phyloP scores from a whole-genome alignment of 352 stramenopile species.

The Sclerospora graminicola region DNA sequence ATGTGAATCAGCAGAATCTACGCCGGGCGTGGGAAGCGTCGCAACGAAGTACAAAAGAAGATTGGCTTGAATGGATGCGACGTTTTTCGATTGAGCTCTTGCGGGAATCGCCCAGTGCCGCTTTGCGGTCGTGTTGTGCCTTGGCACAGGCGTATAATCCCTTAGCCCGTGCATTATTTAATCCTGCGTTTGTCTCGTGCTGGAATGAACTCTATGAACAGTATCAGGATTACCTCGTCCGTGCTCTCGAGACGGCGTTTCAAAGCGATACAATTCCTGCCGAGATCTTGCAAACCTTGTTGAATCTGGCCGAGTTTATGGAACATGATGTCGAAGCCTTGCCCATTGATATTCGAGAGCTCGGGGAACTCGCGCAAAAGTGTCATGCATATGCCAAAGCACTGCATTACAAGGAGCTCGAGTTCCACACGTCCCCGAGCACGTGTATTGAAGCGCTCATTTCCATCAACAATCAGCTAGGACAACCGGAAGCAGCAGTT shows the following conservation, averaged over 20 bases:
- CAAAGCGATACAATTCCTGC: constrained; percentile 87
- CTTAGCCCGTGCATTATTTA: constrained; percentile 95
- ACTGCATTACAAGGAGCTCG: constrained; percentile 95
- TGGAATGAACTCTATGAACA: constrained; percentile 95
- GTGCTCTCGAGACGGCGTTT: constrained; percentile 91
- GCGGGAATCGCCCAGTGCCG: constrained; percentile 91
- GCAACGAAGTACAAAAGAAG: constrained; percentile 83
- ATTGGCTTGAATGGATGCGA: constrained; percentile 98
- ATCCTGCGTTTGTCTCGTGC: constrained; percentile 97
- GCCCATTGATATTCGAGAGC: constrained; percentile 92
- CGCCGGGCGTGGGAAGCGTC: constrained; percentile 92
- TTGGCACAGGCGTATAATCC: constrained; percentile 95
- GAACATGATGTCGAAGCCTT: constrained; percentile 95
- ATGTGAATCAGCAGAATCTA: constrained; percentile 91
- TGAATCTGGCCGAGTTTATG: constrained; percentile 99
- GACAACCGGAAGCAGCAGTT: constrained; percentile 91
- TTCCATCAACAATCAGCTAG: constrained; percentile 98
- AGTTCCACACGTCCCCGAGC: constrained; percentile 88
- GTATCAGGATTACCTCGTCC: constrained; percentile 89
- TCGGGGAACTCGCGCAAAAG: constrained; percentile 92
- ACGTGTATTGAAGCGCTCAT: constrained; percentile 98
- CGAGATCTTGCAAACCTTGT: constrained; percentile 94
- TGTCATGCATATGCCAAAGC: constrained; percentile 96
- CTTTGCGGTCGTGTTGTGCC: constrained; percentile 87
- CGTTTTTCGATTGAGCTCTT: constrained; percentile 94